Percentiles rank a stretch among this genome's conserved stretches.
These are phyloP conservation scores for Albugo candida DNA, from an alignment of 352 stramenopile genomes.

Conservation along the genomic window DNA sequence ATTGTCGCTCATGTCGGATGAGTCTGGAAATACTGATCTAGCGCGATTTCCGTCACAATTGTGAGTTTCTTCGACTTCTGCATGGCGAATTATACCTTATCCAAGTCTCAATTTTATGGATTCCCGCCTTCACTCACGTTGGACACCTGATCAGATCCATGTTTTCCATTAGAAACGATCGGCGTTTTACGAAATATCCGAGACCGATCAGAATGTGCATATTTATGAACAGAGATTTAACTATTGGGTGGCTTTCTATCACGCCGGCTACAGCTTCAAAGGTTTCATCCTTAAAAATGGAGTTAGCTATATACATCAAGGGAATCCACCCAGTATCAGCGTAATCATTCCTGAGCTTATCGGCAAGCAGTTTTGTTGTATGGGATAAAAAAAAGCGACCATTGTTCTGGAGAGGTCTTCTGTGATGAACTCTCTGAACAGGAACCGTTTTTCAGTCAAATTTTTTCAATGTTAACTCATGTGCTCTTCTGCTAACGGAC, in stretches of 20 bases:
- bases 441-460: background rate
- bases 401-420: conserved; percentile 17
- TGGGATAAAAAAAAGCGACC: conserved; percentile 21
- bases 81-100: conserved; percentile 38
- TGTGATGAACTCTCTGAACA: conserved; percentile 4
- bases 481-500: conserved; percentile 20
- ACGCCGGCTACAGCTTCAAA: no score
- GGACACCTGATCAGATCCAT: conserved; percentile 4
- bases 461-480: conserved; percentile 33
- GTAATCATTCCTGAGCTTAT: no score
- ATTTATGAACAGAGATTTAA: no score
- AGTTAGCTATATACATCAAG: no score
- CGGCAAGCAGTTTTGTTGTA: background rate
- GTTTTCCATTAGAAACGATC: conserved; percentile 8
- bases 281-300: no score
- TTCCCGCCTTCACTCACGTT: conserved; percentile 1
- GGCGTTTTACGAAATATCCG: no score
- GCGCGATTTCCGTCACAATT: conserved; percentile 56
- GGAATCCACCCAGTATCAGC: no score
- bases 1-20: conserved; percentile 66
- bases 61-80: conserved; percentile 65
- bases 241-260: no score
- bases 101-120: conserved; percentile 20
- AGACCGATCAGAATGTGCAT: no score
- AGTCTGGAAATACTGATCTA: conserved; percentile 40